Conservation (phyloP, 2,329 filamentous ascomycete genomes). For the Trichoderma sp. region DNA sequence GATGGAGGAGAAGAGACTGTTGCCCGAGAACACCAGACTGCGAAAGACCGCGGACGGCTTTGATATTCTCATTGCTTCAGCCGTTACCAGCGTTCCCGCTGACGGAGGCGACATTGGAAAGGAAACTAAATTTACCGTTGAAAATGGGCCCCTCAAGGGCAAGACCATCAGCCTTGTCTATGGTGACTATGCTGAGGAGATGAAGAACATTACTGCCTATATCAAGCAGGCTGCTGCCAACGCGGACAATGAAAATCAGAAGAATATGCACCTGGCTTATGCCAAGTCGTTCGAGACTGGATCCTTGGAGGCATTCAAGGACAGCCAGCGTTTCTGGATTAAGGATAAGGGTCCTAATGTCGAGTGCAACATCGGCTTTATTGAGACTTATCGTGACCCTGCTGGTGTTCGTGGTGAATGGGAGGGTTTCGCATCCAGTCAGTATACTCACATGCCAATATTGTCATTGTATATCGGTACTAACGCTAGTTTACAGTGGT, state of each 20-base stretch:
- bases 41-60: slow-evolving; percentile 67
- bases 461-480: slow-evolving; percentile 5
- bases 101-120: slow-evolving; percentile 70
- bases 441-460: slow-evolving; percentile 20
- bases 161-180: slow-evolving; percentile 72
- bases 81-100: slow-evolving; percentile 57
- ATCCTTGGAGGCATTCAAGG: slow-evolving; percentile 75
- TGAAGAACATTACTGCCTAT: slow-evolving; percentile 67
- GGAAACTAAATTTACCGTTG: slow-evolving; percentile 60
- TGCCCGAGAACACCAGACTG: slow-evolving; percentile 76
- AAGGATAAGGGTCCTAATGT: slow-evolving; percentile 78
- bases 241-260: slow-evolving; percentile 72
- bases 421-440: slow-evolving; percentile 76
- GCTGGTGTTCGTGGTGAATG: slow-evolving; percentile 80
- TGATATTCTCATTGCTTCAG: slow-evolving; percentile 75
- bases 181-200: slow-evolving; percentile 72
- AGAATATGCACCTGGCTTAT: slow-evolving; percentile 73
- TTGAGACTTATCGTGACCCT: slow-evolving; percentile 84
- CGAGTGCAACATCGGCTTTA: slow-evolving; percentile 80
- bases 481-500: slow-evolving; percentile 52
- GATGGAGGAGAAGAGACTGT: slow-evolving; percentile 69
- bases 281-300: slow-evolving; percentile 73
- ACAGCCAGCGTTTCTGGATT: slow-evolving; percentile 80
- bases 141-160: slow-evolving; percentile 61
- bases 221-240: slow-evolving; percentile 68